Evolutionary conservation across 495 filamentous ascomycete species (phyloP).

Genomic region (Astrothelium subdiscretum): DNA sequence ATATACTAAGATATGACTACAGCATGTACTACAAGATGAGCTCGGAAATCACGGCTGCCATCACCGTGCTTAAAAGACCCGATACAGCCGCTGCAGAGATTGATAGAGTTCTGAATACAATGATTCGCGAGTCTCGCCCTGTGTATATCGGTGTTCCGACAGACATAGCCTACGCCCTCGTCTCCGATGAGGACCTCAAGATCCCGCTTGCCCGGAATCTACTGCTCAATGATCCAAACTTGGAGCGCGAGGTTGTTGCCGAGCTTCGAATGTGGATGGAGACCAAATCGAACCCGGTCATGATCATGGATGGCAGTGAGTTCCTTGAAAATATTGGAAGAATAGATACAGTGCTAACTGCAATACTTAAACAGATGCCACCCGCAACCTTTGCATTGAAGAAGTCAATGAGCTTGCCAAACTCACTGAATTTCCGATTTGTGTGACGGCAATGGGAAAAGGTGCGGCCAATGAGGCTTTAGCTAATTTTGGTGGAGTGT

Average conservation of each 20-base stretch:
- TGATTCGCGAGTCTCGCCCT: conserved; percentile 11
- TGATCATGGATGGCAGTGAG: conserved; percentile 25
- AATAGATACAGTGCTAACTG: background rate
- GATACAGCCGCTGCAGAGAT: conserved; percentile 29
- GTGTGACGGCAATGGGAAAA: conserved; percentile 29
- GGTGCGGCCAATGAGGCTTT: conserved; percentile 23
- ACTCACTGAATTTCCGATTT: conserved; percentile 23
- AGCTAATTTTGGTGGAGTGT: conserved; percentile 24
- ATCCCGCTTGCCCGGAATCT: conserved; percentile 15
- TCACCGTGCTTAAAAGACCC: conserved; percentile 25
- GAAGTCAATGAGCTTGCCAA: conserved; percentile 24
- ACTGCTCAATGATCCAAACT: conserved; percentile 9
- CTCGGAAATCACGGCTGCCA: conserved; percentile 23
- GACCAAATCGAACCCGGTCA: conserved; percentile 19
- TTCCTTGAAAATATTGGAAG: background rate
- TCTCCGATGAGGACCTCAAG: conserved; percentile 16
- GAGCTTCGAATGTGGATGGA: conserved; percentile 20
- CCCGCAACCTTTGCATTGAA: conserved; percentile 14
- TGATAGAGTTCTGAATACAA: conserved; percentile 30
- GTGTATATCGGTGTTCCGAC: conserved; percentile 23
- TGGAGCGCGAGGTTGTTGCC: conserved; percentile 15
- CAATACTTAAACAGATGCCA: conserved; percentile 10
- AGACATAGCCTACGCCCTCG: conserved; percentile 24
- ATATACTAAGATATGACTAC: conserved; percentile 9
- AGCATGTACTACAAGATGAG: conserved; percentile 33